phyloP scores from a whole-genome alignment of 371 early-diverging fungal genomes.

The Haplosporangium sp. region DNA sequence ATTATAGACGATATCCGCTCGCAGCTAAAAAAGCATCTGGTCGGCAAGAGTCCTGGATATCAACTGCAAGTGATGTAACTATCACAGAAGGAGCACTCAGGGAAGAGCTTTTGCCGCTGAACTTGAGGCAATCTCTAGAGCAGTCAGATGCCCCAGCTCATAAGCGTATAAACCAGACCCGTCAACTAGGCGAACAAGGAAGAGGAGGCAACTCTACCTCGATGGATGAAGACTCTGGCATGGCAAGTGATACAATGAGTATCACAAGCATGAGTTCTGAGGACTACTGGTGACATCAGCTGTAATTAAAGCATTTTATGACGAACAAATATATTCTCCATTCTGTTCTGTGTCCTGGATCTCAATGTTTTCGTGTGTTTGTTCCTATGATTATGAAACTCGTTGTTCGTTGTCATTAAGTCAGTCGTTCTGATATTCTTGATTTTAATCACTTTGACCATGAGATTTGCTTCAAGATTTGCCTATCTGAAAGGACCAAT shows the following conservation, averaged over 20 bases:
- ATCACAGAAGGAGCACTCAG: neutral
- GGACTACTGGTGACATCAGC: slow-evolving; percentile 35
- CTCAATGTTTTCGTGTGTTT: no score
- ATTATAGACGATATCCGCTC: neutral
- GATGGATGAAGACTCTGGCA: slow-evolving; percentile 28
- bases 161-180: slow-evolving; percentile 1
- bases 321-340: no score
- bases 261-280: slow-evolving; percentile 53
- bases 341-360: no score
- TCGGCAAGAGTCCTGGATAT: slow-evolving; percentile 29
- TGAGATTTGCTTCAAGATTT: no score
- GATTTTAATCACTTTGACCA: no score
- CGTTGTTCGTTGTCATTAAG: no score
- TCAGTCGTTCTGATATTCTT: no score
- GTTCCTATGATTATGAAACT: no score
- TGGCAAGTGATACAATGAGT: slow-evolving; percentile 43
- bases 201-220: neutral
- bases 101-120: slow-evolving; percentile 21
- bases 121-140: neutral
- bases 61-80: slow-evolving; percentile 7
- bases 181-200: neutral
- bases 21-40: neutral
- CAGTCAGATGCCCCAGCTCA: neutral
- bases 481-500: no score
- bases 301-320: no score